Evolutionary conservation across 129 eudicot genomes (phyloP).

Genomic region (Lactuca saligna): DNA sequence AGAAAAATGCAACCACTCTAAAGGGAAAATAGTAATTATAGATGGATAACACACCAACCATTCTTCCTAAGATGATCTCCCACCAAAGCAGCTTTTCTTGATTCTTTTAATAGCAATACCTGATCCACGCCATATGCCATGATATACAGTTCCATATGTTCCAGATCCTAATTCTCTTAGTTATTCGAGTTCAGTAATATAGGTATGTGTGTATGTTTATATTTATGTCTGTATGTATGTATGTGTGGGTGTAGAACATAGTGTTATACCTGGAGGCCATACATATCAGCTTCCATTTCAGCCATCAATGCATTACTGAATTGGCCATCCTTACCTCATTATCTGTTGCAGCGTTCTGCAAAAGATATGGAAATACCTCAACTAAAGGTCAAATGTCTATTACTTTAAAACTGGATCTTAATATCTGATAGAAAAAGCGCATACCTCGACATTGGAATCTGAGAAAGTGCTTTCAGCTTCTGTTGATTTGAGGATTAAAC

Average conservation of each 20-base stretch:
- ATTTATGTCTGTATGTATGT: neutral
- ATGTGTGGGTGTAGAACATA: neutral
- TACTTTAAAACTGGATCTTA: slow-evolving; percentile 5
- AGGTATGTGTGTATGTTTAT: neutral
- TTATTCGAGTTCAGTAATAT: slow-evolving; percentile 80
- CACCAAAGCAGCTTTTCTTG: slow-evolving; percentile 77
- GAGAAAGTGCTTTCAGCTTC: slow-evolving; percentile 38
- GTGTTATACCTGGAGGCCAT: slow-evolving; percentile 69
- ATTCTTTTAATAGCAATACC: slow-evolving; percentile 92
- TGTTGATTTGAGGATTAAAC: slow-evolving; percentile 24
- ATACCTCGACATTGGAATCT: slow-evolving; percentile 53
- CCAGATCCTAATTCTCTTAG: slow-evolving; percentile 85
- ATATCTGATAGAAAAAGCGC: slow-evolving; percentile 12
- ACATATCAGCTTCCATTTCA: slow-evolving; percentile 80
- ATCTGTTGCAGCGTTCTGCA: slow-evolving; percentile 51
- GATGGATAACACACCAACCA: slow-evolving; percentile 53
- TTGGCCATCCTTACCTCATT: slow-evolving; percentile 42
- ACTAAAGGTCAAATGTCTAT: slow-evolving; percentile 13
- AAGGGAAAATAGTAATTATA: neutral
- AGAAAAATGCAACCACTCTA: neutral
- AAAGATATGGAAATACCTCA: slow-evolving; percentile 24
- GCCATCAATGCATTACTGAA: slow-evolving; percentile 74
- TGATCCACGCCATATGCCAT: slow-evolving; percentile 92
- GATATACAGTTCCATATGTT: slow-evolving; percentile 89
- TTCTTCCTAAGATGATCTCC: slow-evolving; percentile 86